Evolutionary conservation across 2,329 filamentous ascomycete species (phyloP).

Genomic region (Fusarium sp.): DNA sequence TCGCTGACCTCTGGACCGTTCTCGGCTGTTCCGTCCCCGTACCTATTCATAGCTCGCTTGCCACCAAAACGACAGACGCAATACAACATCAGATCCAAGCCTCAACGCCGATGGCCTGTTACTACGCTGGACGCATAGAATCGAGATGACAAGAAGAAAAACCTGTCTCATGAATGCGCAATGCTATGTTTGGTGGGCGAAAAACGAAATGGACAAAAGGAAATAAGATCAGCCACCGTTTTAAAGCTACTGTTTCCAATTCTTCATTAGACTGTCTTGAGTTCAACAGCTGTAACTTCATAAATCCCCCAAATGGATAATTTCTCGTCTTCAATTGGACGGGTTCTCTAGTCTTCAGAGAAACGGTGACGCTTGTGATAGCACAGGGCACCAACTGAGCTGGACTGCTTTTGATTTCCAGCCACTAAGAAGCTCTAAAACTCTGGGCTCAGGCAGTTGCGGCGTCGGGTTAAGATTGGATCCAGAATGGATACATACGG

Average conservation of each 20-base stretch:
- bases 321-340: conserved; percentile 20
- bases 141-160: background rate
- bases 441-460: conserved; percentile 27
- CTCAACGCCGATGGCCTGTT: conserved; percentile 4
- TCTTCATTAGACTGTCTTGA: conserved; percentile 7
- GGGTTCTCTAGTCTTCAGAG: background rate
- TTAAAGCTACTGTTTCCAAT: conserved; percentile 32
- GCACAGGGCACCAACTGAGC: conserved; percentile 20
- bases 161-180: background rate
- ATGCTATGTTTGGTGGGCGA: background rate
- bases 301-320: conserved; percentile 1
- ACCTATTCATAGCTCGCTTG: conserved; percentile 41
- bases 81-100: conserved; percentile 32
- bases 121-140: conserved; percentile 14
- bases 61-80: conserved; percentile 19
- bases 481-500: background rate
- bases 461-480: conserved; percentile 19
- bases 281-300: conserved; percentile 12
- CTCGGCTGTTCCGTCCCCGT: conserved; percentile 21
- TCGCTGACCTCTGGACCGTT: conserved; percentile 17
- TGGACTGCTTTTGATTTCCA: background rate
- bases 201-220: background rate
- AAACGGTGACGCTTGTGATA: conserved; percentile 21
- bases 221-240: conserved; percentile 16
- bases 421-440: conserved; percentile 29